Evolutionary conservation across 2,329 filamentous ascomycete genomes (phyloP).

Genomic region (Sporothrix inflata): DNA sequence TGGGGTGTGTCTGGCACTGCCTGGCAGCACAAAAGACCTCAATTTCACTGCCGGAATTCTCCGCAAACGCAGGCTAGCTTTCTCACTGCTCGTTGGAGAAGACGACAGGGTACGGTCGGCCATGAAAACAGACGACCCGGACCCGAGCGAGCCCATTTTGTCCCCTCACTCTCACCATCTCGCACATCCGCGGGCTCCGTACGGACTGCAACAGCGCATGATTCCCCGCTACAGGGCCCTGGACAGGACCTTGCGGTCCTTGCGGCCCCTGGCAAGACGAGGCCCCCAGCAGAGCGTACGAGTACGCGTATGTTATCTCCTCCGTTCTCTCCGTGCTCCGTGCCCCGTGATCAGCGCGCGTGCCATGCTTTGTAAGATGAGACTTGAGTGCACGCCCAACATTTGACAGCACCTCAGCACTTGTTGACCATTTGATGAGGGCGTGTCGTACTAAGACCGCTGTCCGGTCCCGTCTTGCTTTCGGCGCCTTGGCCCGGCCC

Average conservation of each 20-base stretch:
- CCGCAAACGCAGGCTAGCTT: background rate
- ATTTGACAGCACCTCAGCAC: background rate
- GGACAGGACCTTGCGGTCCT: too few species aligned
- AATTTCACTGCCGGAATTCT: background rate
- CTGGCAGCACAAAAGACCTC: background rate
- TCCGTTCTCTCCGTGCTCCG: background rate
- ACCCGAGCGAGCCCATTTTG: background rate
- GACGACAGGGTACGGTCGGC: background rate
- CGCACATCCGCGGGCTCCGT: constrained; percentile 1
- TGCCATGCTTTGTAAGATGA: constrained; percentile 5
- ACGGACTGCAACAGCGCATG: background rate
- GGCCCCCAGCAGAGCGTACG: background rate
- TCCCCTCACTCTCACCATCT: background rate
- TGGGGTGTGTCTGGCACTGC: too few species aligned
- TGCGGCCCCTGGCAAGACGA: background rate
- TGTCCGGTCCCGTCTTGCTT: background rate
- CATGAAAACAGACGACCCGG: background rate
- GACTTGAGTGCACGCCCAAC: background rate
- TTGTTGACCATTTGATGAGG: background rate
- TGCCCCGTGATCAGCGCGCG: background rate
- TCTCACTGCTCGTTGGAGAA: too few species aligned
- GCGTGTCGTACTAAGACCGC: background rate
- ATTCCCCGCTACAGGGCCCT: background rate
- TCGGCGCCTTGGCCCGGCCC: background rate
- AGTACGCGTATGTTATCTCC: background rate